Evolutionary conservation across 1,284 basidiomycete genomes (phyloP).

Genomic region (Pseudomicrostroma phylloplanum): DNA sequence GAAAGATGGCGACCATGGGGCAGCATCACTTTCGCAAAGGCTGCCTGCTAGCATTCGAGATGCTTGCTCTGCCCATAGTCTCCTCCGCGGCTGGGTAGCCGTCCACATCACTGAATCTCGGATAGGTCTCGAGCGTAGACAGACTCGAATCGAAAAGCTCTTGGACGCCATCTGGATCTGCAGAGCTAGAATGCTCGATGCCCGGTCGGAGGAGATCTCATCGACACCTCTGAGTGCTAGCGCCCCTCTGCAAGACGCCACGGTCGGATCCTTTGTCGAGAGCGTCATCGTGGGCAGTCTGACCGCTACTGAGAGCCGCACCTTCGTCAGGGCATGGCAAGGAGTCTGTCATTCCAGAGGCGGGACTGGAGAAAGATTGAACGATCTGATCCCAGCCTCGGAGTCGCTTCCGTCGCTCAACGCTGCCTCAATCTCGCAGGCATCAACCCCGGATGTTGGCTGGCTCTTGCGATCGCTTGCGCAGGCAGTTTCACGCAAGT

Average conservation of each 20-base stretch:
- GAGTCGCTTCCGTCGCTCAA: slow-evolving; percentile 12
- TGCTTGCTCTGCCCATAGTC: slow-evolving; percentile 35
- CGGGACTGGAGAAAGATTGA: slow-evolving; percentile 25
- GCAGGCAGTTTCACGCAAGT: slow-evolving; percentile 22
- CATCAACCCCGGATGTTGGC: slow-evolving; percentile 39
- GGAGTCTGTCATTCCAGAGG: slow-evolving; percentile 27
- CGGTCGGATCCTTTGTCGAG: slow-evolving; percentile 44
- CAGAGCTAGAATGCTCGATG: slow-evolving; percentile 34
- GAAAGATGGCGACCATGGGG: slow-evolving; percentile 9
- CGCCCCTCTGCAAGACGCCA: slow-evolving; percentile 33
- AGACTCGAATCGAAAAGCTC: slow-evolving; percentile 34
- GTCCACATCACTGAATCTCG: slow-evolving; percentile 41
- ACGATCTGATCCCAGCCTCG: slow-evolving; percentile 24
- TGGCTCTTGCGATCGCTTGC: slow-evolving; percentile 45
- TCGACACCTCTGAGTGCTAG: slow-evolving; percentile 11
- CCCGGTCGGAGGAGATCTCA: slow-evolving; percentile 10
- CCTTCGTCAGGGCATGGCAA: slow-evolving; percentile 43
- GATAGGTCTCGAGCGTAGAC: slow-evolving; percentile 35
- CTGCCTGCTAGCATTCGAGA: slow-evolving; percentile 34
- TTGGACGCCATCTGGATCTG: slow-evolving; percentile 43
- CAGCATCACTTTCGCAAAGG: slow-evolving; percentile 22
- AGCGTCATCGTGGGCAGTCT: slow-evolving; percentile 38
- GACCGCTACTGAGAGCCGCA: slow-evolving; percentile 33
- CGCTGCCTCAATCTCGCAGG: slow-evolving; percentile 16
- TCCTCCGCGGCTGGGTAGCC: slow-evolving; percentile 42